A percentile compares a stretch with the other conserved stretches of the same genome.
These are phyloP conservation scores for Dalbergia cochinchinensis DNA, from an alignment of 306 rosid genomes.

Conservation along the genomic window DNA sequence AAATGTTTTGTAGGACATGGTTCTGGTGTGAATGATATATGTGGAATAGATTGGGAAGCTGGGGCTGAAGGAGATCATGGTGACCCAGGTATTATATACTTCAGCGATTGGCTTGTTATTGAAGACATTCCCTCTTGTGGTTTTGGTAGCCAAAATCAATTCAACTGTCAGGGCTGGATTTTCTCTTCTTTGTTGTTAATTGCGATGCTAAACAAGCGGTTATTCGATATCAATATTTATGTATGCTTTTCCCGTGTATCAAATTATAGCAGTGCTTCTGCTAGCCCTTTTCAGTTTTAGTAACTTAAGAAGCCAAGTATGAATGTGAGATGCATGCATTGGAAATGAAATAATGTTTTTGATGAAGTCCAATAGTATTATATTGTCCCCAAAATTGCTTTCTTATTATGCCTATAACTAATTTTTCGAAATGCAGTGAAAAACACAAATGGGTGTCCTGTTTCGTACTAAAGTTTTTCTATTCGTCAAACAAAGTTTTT, in stretches of 20 bases:
- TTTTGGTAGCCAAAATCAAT: slow-evolving; percentile 28
- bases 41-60: slow-evolving; percentile 91
- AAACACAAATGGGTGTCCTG: too few species aligned
- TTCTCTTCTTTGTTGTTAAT: not conserved
- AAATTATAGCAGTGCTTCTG: slow-evolving; percentile 25
- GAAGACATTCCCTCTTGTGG: slow-evolving; percentile 25
- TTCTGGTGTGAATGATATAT: slow-evolving; percentile 78
- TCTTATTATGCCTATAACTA: too few species aligned
- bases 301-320: slow-evolving; percentile 30
- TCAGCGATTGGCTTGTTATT: slow-evolving; percentile 21
- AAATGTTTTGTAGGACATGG: slow-evolving; percentile 76
- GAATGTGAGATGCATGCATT: slow-evolving; percentile 30
- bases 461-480: too few species aligned
- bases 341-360: too few species aligned
- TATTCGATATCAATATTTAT: slow-evolving; percentile 33
- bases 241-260: not conserved
- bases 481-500: too few species aligned
- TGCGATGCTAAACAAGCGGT: not conserved
- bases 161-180: not conserved
- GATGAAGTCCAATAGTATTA: too few species aligned
- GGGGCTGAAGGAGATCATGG: slow-evolving; percentile 78
- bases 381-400: too few species aligned
- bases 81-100: slow-evolving; percentile 72
- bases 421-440: too few species aligned
- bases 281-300: slow-evolving; percentile 37